phyloP scores from a whole-genome alignment of 2,329 filamentous ascomycete genomes.

The Botryosphaeria dothidea region DNA sequence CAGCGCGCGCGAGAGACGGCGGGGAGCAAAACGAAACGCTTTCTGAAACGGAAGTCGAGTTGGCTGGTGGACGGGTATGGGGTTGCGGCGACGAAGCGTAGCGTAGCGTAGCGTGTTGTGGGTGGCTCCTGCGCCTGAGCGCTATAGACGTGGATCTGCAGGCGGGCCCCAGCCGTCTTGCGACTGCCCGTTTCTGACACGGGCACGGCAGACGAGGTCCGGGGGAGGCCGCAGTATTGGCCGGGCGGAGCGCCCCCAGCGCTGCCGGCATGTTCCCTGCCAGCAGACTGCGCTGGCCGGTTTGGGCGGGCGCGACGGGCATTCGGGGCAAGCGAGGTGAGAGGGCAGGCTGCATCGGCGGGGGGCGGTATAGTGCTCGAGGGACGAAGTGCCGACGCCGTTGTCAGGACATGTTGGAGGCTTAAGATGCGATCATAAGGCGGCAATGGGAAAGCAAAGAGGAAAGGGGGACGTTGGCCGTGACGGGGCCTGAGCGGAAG shows the following conservation, averaged over 20 bases:
- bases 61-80: not conserved
- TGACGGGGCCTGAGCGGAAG: not conserved
- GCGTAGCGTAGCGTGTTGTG: too few species aligned
- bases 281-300: not conserved
- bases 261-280: conserved; percentile 6
- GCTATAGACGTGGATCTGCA: conserved; percentile 14
- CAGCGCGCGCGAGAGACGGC: not conserved
- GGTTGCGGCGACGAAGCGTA: not conserved
- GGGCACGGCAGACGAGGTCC: not conserved
- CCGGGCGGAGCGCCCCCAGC: not conserved
- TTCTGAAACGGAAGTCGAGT: not conserved
- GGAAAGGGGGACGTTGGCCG: not conserved
- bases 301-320: not conserved
- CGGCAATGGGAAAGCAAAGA: not conserved
- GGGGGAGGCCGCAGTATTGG: not conserved
- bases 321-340: not conserved
- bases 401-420: conserved; percentile 14
- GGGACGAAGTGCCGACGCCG: not conserved
- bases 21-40: not conserved
- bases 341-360: not conserved
- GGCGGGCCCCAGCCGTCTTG: not conserved
- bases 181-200: not conserved
- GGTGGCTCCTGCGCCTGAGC: not conserved
- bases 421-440: conserved; percentile 13
- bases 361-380: not conserved